Evolutionary conservation across 202 grass and related monocot species (phyloP).

Genomic region (Thinopyrum obtusiflorum): DNA sequence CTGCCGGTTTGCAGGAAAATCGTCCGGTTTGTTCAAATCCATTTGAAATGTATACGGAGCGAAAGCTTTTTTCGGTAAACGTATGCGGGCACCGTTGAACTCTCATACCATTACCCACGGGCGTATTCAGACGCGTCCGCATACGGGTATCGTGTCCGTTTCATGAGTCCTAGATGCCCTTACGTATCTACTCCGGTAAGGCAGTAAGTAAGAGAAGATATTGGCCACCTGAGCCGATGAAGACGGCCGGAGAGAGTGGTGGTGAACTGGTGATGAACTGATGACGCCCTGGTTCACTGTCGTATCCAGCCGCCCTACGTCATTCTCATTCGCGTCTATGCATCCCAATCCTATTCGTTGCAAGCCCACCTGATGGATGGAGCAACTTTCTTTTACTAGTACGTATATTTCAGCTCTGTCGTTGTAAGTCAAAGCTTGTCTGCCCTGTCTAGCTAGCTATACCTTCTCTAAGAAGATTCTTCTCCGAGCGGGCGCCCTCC

Average conservation of each 20-base stretch:
- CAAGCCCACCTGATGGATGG: neutral
- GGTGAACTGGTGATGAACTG: neutral
- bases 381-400: neutral
- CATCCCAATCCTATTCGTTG: neutral
- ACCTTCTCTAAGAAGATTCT: neutral
- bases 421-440: conserved; percentile 7
- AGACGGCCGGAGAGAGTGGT: too few species aligned
- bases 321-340: neutral
- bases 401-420: neutral
- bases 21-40: too few species aligned
- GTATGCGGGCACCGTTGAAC: too few species aligned
- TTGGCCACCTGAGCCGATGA: neutral
- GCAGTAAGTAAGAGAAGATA: neutral
- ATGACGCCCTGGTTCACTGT: neutral
- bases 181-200: too few species aligned
- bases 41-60: too few species aligned
- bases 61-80: too few species aligned
- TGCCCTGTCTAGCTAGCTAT: neutral
- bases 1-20: too few species aligned
- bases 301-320: conserved; percentile 8
- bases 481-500: neutral
- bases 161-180: too few species aligned
- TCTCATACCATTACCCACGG: too few species aligned
- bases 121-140: too few species aligned
- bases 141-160: too few species aligned